phyloP scores from a whole-genome alignment of 305 asterid species.

The Fraxinus floribunda region DNA sequence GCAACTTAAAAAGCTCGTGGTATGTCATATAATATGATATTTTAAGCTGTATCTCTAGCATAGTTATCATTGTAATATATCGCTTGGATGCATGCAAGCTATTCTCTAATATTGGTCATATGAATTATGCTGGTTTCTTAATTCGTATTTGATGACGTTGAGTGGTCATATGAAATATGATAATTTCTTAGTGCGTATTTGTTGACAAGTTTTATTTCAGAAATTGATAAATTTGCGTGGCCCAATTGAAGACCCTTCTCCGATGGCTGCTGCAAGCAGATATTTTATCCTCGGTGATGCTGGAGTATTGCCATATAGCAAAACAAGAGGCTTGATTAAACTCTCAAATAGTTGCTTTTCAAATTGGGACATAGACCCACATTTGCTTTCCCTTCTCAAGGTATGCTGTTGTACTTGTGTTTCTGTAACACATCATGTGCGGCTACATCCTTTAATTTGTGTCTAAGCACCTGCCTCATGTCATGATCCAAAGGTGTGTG shows the following conservation, averaged over 20 bases:
- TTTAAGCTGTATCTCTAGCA: conserved; percentile 5
- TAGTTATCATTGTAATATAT: not conserved
- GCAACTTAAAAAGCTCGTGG: conserved; percentile 79
- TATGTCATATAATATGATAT: conserved; percentile 25
- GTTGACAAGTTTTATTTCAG: conserved; percentile 52
- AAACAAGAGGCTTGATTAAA: conserved; percentile 68
- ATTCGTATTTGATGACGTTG: conserved; percentile 27
- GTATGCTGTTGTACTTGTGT: conserved; percentile 39
- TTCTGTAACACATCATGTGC: not conserved
- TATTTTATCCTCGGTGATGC: conserved; percentile 61
- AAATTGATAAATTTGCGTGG: conserved; percentile 51
- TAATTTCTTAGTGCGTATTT: conserved; percentile 24
- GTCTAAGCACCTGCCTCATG: not conserved
- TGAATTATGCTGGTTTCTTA: conserved; percentile 19
- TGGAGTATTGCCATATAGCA: conserved; percentile 62
- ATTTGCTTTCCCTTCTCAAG: conserved; percentile 82
- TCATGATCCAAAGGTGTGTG: not conserved
- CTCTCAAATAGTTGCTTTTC: conserved; percentile 67
- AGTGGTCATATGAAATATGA: conserved; percentile 3
- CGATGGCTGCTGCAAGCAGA: conserved; percentile 59
- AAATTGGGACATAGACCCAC: conserved; percentile 65
- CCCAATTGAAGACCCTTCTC: conserved; percentile 90
- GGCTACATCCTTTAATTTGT: not conserved
- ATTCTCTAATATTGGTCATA: conserved; percentile 19
- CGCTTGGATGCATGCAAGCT: conserved; percentile 14